phyloP scores from a whole-genome alignment of 805 yeast genomes.

The Myxozyma mucilagina region DNA sequence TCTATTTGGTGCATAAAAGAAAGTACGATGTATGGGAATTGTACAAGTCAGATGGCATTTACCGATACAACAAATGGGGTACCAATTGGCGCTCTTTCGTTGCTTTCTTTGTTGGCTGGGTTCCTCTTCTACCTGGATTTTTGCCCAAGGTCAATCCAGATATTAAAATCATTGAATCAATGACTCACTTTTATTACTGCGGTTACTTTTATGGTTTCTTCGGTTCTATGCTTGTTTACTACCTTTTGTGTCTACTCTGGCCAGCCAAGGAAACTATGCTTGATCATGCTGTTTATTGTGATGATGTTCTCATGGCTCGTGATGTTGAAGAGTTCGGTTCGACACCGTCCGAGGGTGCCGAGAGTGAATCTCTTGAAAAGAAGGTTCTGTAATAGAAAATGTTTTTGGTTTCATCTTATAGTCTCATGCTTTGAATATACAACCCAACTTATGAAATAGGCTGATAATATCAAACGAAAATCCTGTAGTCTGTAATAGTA shows the following conservation, averaged over 20 bases:
- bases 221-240: conserved; percentile 25
- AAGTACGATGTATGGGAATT: conserved; percentile 47
- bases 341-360: background rate
- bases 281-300: conserved; percentile 18
- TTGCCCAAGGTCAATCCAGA: conserved; percentile 20
- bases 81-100: conserved; percentile 46
- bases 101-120: conserved; percentile 42
- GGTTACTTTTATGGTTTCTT: conserved; percentile 34
- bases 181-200: conserved; percentile 32
- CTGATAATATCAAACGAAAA: too few species aligned
- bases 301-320: conserved; percentile 11
- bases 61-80: conserved; percentile 47
- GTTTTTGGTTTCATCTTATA: too few species aligned
- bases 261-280: conserved; percentile 28
- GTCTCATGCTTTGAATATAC: too few species aligned
- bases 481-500: too few species aligned
- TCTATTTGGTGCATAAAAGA: conserved; percentile 46
- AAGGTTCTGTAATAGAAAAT: too few species aligned
- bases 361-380: background rate
- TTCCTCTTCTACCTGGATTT: conserved; percentile 31
- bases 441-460: too few species aligned
- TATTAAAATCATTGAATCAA: conserved; percentile 2
- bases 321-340: conserved; percentile 16
- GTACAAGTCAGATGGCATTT: conserved; percentile 45
- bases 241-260: conserved; percentile 10